Evolutionary conservation across 345 rosid genomes (phyloP), one percentile per base, ranked within the genome.

Genomic region (Hirschfeldia incana): DNA sequence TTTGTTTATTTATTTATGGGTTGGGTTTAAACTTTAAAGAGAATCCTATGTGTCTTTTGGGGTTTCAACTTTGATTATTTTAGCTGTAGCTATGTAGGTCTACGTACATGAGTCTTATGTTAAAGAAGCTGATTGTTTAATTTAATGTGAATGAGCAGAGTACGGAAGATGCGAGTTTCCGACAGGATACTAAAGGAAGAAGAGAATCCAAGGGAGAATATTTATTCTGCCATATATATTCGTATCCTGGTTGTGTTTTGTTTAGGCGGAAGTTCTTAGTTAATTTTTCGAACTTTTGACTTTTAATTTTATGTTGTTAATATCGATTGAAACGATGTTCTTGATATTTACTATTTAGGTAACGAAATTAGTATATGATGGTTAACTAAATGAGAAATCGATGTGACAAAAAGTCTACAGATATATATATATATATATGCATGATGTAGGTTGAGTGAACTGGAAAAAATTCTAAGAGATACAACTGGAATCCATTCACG

Each of bases 81-180:
- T 29, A 49, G 61, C 30, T 28, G 33, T 32, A 11, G 57, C 55
- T 8, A n/a, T 6, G 7, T 51, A 3, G 12, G 12, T 34, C 4
- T 61, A 12, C 3, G 5, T 16, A 3, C 44, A 30, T 42, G 16
- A 65, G 30, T 46, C 8, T n/a, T 17, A 10, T 37, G 10, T 51
- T 0, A 58, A 69, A n/a, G 44, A 64, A 55, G 66, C 59, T 72
- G 59, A 78, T 72, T 0, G 77, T 65, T 26, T 72, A 30, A 65
- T 78, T 8, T 46, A 37, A 67, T 79, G 51, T 74, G 82, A 39
- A 70, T 55, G 34, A 85, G 82, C 89, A 90, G 94, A 80, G 79
- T 90, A 75, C 15, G 94, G 94, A 42, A 57, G 46, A 26, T 90
- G 94, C 72, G 87, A 87, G 79, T 85, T 90, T 36, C 92, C 94